phyloP scores from a whole-genome alignment of 140 eudicot species.

The Senecio squalidus region DNA sequence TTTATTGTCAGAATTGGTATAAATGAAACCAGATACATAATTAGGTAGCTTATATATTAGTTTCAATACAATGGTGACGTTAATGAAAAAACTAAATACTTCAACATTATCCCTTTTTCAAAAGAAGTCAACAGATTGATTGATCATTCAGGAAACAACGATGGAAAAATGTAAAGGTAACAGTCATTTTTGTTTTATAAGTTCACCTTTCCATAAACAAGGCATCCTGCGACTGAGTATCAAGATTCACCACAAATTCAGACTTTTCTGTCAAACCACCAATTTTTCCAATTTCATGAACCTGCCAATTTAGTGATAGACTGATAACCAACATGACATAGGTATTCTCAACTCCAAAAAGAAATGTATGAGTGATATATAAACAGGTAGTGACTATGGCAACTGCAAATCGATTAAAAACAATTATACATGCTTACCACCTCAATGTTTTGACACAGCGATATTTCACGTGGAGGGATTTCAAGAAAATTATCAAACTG shows the following conservation, averaged over 20 bases:
- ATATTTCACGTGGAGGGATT: constrained; percentile 26
- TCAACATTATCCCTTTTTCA: too few species aligned
- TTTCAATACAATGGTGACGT: too few species aligned
- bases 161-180: neutral
- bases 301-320: constrained; percentile 48
- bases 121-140: neutral
- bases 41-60: too few species aligned
- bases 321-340: constrained; percentile 7
- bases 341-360: constrained; percentile 15
- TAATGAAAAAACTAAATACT: too few species aligned
- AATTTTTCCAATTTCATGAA: constrained; percentile 19
- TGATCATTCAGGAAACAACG: constrained; percentile 14
- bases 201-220: constrained; percentile 48
- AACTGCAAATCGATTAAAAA: neutral
- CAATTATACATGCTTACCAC: constrained; percentile 21
- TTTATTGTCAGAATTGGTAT: too few species aligned
- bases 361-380: neutral
- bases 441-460: constrained; percentile 28
- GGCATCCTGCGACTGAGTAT: constrained; percentile 28
- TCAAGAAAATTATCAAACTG: constrained; percentile 49
- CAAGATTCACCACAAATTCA: constrained; percentile 22
- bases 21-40: too few species aligned
- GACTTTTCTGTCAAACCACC: constrained; percentile 20
- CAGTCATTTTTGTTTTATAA: neutral
- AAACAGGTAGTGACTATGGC: neutral